A percentile compares a stretch with the other conserved stretches of the same genome.
Evolutionary conservation across 2,329 filamentous ascomycete genomes (phyloP).

Genomic region (Cladosporium sp.): DNA sequence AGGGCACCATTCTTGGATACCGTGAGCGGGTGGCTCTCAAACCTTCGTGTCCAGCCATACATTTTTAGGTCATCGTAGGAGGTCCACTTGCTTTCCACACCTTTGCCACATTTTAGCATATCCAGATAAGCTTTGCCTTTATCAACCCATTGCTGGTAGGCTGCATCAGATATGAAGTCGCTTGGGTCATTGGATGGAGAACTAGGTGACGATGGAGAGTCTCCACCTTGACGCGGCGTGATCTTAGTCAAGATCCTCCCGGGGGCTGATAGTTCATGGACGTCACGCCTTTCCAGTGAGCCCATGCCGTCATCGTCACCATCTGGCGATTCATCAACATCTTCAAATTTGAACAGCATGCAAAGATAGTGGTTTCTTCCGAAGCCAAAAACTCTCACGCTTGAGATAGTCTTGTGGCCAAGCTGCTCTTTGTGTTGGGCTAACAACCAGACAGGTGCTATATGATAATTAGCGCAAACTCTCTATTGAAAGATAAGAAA

Average conservation of each 20-base stretch:
- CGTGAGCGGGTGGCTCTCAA: background rate
- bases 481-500: no score
- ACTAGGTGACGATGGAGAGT: no score
- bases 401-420: conserved; percentile 4
- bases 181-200: no score
- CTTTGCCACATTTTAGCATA: background rate
- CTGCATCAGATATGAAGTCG: no score
- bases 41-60: background rate
- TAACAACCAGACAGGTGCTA: background rate
- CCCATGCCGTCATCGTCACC: conserved; percentile 1
- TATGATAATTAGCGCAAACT: background rate
- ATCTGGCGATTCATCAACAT: background rate
- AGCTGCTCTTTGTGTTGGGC: background rate
- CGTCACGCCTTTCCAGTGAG: no score
- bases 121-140: conserved; percentile 3
- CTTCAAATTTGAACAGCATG: conserved; percentile 1
- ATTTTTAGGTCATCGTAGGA: conserved; percentile 2
- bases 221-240: no score
- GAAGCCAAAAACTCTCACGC: background rate
- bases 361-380: background rate
- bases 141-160: background rate
- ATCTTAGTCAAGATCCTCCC: no score
- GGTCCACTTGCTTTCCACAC: conserved; percentile 9
- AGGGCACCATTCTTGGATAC: background rate
- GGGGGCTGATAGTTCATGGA: no score